phyloP scores from a whole-genome alignment of 169 alveolate genomes.

The Amoebophrya sp. region DNA sequence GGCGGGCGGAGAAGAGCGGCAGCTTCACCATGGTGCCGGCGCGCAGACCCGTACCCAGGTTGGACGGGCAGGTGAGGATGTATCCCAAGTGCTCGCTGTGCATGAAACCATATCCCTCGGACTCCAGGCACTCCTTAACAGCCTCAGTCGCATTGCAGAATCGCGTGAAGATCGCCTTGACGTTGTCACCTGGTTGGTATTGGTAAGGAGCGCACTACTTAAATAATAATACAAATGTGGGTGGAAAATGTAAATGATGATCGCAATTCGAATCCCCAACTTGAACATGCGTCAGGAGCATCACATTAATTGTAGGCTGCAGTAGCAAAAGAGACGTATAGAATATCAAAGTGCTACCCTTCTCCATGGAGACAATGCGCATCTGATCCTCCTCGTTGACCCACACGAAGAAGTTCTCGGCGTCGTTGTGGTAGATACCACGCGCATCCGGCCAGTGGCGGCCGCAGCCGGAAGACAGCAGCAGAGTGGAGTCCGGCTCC shows the following conservation, averaged over 20 bases:
- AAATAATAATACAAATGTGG: too few relatives aligned
- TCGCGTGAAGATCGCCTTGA: slow-evolving; percentile 39
- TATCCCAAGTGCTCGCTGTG: slow-evolving; percentile 29
- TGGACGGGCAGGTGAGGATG: slow-evolving; percentile 42
- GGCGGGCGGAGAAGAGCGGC: slow-evolving; percentile 19
- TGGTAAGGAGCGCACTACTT: too few relatives aligned
- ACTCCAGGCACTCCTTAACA: slow-evolving; percentile 27
- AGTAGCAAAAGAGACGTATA: too few relatives aligned
- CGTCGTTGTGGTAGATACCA: slow-evolving; percentile 40
- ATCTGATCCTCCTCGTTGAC: slow-evolving; percentile 47
- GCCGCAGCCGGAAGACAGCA: slow-evolving; percentile 21
- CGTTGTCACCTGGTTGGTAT: slow-evolving; percentile 34
- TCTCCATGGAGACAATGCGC: slow-evolving; percentile 43
- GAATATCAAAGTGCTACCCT: too few relatives aligned
- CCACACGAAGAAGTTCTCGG: slow-evolving; percentile 41
- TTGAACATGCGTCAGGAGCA: too few relatives aligned
- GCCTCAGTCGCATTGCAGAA: slow-evolving; percentile 30
- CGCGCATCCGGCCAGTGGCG: slow-evolving; percentile 48
- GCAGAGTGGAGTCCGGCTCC: slow-evolving; percentile 32
- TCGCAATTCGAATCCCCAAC: too few relatives aligned
- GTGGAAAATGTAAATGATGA: too few relatives aligned
- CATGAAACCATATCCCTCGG: slow-evolving; percentile 25
- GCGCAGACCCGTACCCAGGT: slow-evolving; percentile 45
- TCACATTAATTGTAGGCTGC: too few relatives aligned
- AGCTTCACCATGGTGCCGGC: slow-evolving; percentile 36